These are phyloP conservation scores for Corymbia maculata DNA, from an alignment of 345 rosid genomes.

Conservation along the genomic window DNA sequence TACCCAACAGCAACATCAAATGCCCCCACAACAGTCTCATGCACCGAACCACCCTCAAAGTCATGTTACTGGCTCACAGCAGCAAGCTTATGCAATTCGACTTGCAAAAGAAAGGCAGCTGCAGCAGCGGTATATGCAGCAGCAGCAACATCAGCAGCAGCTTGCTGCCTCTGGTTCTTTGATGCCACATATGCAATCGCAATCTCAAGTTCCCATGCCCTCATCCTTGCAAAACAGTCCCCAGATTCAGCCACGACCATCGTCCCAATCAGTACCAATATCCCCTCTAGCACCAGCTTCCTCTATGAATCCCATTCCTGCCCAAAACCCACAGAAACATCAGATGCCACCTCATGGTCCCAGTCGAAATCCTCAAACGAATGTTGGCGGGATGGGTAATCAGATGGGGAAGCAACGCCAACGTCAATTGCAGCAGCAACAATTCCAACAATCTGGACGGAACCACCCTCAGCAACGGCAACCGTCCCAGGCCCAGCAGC, in stretches of 20 bases:
- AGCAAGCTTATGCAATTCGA: conserved; percentile 59
- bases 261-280: conserved; percentile 43
- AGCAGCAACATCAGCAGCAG: conserved; percentile 59
- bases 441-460: conserved; percentile 76
- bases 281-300: conserved; percentile 46
- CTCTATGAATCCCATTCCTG: conserved; percentile 42
- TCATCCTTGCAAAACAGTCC: conserved; percentile 61
- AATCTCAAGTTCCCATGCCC: conserved; percentile 61
- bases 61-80: conserved; percentile 54
- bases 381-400: conserved; percentile 48
- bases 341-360: conserved; percentile 52
- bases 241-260: conserved; percentile 54
- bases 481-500: conserved; percentile 53
- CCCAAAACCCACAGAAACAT: conserved; percentile 56
- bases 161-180: conserved; percentile 44
- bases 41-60: conserved; percentile 47
- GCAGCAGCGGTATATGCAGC: conserved; percentile 70
- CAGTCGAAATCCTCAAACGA: conserved; percentile 47
- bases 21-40: conserved; percentile 56
- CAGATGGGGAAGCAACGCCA: conserved; percentile 86
- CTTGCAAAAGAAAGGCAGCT: conserved; percentile 63
- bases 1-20: conserved; percentile 67
- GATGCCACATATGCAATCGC: conserved; percentile 58
- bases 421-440: conserved; percentile 65
- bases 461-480: conserved; percentile 86